Evolutionary conservation across 176 grass and related monocot genomes (phyloP).

Genomic region (Phoenix dactylifera): DNA sequence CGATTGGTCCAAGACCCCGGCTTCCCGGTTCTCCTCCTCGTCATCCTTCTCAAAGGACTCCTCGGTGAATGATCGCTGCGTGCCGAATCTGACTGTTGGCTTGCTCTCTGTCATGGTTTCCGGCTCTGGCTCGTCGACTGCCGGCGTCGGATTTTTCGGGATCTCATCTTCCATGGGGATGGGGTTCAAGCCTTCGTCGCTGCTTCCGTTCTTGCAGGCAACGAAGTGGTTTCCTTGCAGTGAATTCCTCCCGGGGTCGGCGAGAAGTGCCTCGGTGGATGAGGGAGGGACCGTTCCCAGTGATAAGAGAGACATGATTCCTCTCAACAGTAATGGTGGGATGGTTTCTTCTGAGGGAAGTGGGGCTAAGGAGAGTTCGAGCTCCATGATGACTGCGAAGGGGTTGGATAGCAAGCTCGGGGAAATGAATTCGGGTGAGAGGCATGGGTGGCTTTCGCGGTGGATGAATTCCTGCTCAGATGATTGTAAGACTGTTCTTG

Average conservation of each 20-base stretch:
- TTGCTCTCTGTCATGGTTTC: conserved; percentile 42
- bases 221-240: conserved; percentile 85
- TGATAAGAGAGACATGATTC: background rate
- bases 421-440: conserved; percentile 14
- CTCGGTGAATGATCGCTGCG: conserved; percentile 12
- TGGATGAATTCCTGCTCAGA: conserved; percentile 79
- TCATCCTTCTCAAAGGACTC: conserved; percentile 14
- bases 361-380: conserved; percentile 4
- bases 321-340: background rate
- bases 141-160: conserved; percentile 17
- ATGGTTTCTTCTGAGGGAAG: background rate
- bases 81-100: conserved; percentile 30
- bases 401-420: background rate
- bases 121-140: conserved; percentile 27
- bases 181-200: conserved; percentile 55
- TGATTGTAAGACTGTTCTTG: conserved; percentile 71
- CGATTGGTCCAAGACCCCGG: too few species aligned
- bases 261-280: conserved; percentile 24
- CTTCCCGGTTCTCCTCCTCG: conserved; percentile 5
- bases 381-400: conserved; percentile 9
- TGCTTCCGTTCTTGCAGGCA: conserved; percentile 71
- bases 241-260: conserved; percentile 28
- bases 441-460: conserved; percentile 64
- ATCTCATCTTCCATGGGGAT: conserved; percentile 51
- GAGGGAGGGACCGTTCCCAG: conserved; percentile 28